Evolutionary conservation across 176 grass and related monocot species (phyloP).

Genomic region (Chrysopogon serrulatus): DNA sequence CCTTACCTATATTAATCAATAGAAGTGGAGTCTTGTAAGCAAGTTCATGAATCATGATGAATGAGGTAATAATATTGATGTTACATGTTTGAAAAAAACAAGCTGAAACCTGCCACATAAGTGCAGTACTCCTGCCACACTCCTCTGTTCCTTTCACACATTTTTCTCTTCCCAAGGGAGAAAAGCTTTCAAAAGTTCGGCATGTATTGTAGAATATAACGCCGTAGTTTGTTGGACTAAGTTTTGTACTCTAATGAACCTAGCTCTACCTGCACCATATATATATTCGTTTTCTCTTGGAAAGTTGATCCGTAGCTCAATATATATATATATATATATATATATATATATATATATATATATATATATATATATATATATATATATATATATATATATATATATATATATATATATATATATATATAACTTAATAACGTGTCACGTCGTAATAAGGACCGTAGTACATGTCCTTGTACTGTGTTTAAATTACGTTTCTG

Average conservation of each 20-base stretch:
- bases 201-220: neutral
- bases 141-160: slow-evolving; percentile 14
- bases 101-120: neutral
- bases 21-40: slow-evolving; percentile 39
- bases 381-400: neutral
- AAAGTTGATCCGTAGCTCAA: neutral
- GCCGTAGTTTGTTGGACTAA: slow-evolving; percentile 1
- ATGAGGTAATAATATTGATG: slow-evolving; percentile 40
- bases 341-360: neutral
- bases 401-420: neutral
- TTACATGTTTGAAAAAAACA: slow-evolving; percentile 36
- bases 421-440: neutral
- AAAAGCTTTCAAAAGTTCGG: slow-evolving; percentile 2
- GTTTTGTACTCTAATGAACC: neutral
- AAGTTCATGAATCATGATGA: slow-evolving; percentile 39
- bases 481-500: neutral
- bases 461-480: neutral
- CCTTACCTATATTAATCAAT: slow-evolving; percentile 26
- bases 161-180: neutral
- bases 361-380: neutral
- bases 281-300: neutral
- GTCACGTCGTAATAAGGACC: neutral
- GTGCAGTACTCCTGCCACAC: neutral
- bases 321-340: neutral
- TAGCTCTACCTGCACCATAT: slow-evolving; percentile 8